A percentile compares a stretch with the other conserved stretches of the same genome.
phyloP scores from a whole-genome alignment of 1,139 yeast genomes.

The Protomyces inundatus region DNA sequence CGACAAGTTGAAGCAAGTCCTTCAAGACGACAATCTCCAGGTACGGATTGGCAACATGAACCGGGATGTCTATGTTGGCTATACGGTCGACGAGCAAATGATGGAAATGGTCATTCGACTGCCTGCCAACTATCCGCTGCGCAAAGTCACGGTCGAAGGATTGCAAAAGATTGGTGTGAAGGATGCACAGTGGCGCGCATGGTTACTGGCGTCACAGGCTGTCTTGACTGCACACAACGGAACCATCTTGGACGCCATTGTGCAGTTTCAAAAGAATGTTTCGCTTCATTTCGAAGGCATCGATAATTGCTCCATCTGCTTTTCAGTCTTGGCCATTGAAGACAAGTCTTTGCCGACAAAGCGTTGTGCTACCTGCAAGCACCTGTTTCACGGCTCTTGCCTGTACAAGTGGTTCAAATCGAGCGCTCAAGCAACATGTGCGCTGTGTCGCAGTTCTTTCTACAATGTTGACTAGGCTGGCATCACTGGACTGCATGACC shows the following conservation, averaged over 20 bases:
- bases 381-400: constrained; percentile 96
- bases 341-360: constrained; percentile 88
- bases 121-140: constrained; percentile 69
- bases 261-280: constrained; percentile 74
- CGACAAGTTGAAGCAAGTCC: constrained; percentile 34
- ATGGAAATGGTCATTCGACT: constrained; percentile 72
- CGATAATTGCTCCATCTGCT: constrained; percentile 96
- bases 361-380: constrained; percentile 81
- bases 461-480: not conserved
- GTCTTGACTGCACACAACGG: constrained; percentile 69
- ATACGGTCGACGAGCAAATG: constrained; percentile 80
- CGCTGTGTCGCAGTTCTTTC: constrained; percentile 79
- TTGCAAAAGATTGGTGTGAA: constrained; percentile 79
- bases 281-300: constrained; percentile 76
- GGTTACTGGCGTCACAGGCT: constrained; percentile 87
- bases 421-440: constrained; percentile 86
- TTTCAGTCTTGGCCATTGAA: constrained; percentile 59
- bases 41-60: constrained; percentile 58
- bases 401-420: constrained; percentile 95
- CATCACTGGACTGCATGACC: too few species aligned
- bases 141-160: constrained; percentile 69
- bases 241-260: constrained; percentile 73
- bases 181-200: constrained; percentile 90
- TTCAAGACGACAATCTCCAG: constrained; percentile 49
- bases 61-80: constrained; percentile 67